These are phyloP conservation scores for Pseudocercospora musae DNA, from an alignment of 2,329 filamentous ascomycete species.

Conservation along the genomic window DNA sequence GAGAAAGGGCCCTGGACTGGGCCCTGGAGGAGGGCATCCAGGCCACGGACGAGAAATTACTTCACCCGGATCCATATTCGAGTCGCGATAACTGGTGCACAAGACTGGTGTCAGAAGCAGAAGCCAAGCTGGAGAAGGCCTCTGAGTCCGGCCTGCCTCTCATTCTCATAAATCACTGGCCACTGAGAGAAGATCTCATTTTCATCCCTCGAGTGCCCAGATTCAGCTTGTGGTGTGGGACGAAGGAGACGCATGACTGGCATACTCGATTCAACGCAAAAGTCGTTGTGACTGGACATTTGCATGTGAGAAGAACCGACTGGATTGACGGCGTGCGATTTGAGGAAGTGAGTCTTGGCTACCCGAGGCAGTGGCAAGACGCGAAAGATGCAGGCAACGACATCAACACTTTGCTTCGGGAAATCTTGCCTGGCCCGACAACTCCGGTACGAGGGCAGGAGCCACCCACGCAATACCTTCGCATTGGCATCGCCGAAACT, in stretches of 20 bases:
- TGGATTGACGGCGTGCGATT: constrained; percentile 47
- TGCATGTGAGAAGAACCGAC: constrained; percentile 47
- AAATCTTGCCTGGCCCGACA: constrained; percentile 44
- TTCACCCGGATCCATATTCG: constrained; percentile 46
- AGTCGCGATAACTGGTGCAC: constrained; percentile 47
- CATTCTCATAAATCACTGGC: constrained; percentile 48
- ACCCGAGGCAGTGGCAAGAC: constrained; percentile 47
- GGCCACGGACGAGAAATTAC: constrained; percentile 46
- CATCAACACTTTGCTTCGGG: constrained; percentile 45
- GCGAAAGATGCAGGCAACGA: constrained; percentile 42
- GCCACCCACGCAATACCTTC: constrained; percentile 27
- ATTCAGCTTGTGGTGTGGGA: constrained; percentile 49
- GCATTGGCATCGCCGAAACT: constrained; percentile 15
- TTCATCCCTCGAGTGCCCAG: constrained; percentile 43
- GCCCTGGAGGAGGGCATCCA: constrained; percentile 45
- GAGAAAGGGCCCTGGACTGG: constrained; percentile 49
- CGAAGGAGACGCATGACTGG: constrained; percentile 47
- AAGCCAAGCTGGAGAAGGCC: constrained; percentile 40
- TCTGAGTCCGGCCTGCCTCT: constrained; percentile 34
- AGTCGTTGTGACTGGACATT: constrained; percentile 46
- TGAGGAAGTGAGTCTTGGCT: constrained; percentile 48
- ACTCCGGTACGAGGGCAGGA: constrained; percentile 31
- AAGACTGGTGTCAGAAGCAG: constrained; percentile 39
- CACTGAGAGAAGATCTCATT: constrained; percentile 44
- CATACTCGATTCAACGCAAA: constrained; percentile 46